Evolutionary conservation across 306 rosid species (phyloP).

Genomic region (Pyrus pyrifolia): DNA sequence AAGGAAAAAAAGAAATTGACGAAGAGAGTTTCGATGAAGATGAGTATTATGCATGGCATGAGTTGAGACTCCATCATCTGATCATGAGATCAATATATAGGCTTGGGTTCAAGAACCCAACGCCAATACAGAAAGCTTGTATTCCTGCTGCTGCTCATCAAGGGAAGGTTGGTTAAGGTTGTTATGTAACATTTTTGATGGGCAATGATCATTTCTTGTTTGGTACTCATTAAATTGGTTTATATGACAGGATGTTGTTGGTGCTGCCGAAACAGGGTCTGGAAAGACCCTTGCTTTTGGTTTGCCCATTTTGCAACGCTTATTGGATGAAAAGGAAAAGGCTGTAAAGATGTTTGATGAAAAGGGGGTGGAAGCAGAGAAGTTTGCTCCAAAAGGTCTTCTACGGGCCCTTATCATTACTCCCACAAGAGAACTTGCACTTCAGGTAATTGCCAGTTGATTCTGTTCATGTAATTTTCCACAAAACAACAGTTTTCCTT

Average conservation of each 20-base stretch:
- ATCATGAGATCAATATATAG: constrained; percentile 69
- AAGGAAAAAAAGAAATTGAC: constrained; percentile 32
- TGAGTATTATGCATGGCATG: constrained; percentile 79
- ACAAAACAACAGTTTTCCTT: neutral
- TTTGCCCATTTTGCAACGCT: constrained; percentile 90
- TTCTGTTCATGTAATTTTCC: constrained; percentile 12
- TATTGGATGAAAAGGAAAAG: constrained; percentile 83
- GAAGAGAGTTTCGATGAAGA: constrained; percentile 50
- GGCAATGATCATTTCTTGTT: neutral
- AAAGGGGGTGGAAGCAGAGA: constrained; percentile 45
- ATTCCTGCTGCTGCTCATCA: constrained; percentile 96
- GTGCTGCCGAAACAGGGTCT: constrained; percentile 97
- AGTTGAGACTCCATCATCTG: constrained; percentile 84
- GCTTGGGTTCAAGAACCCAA: constrained; percentile 89
- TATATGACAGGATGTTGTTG: constrained; percentile 75
- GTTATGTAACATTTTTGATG: constrained; percentile 13
- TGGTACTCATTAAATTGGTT: constrained; percentile 15
- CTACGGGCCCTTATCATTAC: constrained; percentile 84
- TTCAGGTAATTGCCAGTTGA: constrained; percentile 54
- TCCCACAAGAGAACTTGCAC: constrained; percentile 93
- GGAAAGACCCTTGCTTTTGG: constrained; percentile 99
- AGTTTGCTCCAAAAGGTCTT: constrained; percentile 40
- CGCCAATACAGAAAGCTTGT: constrained; percentile 88
- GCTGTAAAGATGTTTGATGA: constrained; percentile 37
- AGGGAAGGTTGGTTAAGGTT: constrained; percentile 69